Base-by-base conservation (phyloP, 2,329 filamentous ascomycete species). In the Coniochaeta sp. region DNA sequence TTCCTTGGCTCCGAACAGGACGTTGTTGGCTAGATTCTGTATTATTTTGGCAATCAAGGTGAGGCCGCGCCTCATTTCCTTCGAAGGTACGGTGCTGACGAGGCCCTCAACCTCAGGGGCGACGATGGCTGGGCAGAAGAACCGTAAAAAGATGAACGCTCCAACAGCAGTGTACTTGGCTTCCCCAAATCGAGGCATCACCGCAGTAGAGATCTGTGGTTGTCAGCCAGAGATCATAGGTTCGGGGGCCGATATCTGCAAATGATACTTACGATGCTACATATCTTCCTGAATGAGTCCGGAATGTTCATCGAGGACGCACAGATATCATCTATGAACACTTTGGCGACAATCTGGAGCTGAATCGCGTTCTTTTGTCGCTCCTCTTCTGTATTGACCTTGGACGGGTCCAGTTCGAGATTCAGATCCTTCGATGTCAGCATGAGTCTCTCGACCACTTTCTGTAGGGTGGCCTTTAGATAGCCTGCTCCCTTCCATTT, bases 81-180 rank as follows among this genome's bases (percentile, higher is more conserved):
- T 89, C 1, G 86, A 86, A 6, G 86, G 86, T 2, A 83, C 67
- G 1, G 76, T 77, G 17, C 79, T 74, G 19, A 89, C 83, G n/a
- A 89, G 75, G 2, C 85, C 85, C 67, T 89, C 87, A 1, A 80
- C 81, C 68, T 89, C 86, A 0, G 87, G 87, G 1, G 87, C 85
- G 17, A 89, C 87, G 59, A 89, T 89, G 28, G 87, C 87, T 8
- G 87, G 87, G 64, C 87, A 89, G 68, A 89, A 89, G 74, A 89
- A 89, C 9, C 87, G 81, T 26, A 89, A 77, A 67, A 89, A 89
- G 60, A 89, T 84, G 67, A 89, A 89, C 0, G 87, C 86, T 1
- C 87, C 87, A 16, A 89, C 86, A 3, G 87, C 87, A 0, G 86
- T 89, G 67, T 89, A 89, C 70, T 89, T 89, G 6, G 87, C 86